These are phyloP conservation scores for Kluyveromyces marxianus DNA, from an alignment of 1,139 yeast species.

Conservation along the genomic window DNA sequence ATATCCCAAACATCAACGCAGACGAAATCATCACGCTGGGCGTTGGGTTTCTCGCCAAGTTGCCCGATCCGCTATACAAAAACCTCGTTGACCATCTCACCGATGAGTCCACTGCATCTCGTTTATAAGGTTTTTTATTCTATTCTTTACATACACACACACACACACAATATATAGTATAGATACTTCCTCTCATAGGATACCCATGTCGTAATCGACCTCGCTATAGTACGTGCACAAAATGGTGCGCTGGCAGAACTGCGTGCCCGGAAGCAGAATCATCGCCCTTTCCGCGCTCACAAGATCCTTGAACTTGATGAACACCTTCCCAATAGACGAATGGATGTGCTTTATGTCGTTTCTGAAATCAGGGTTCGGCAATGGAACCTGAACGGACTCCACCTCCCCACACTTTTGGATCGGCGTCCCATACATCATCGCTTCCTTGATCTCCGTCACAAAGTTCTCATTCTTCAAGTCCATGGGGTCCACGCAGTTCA, in stretches of 20 bases:
- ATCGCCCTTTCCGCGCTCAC: constrained; percentile 53
- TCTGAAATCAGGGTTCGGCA: constrained; percentile 48
- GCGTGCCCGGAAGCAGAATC: constrained; percentile 56
- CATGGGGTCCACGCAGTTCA: constrained; percentile 58
- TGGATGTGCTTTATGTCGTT: constrained; percentile 35
- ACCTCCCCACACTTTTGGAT: constrained; percentile 40
- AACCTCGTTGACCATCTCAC: constrained; percentile 65
- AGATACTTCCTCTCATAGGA: constrained; percentile 13
- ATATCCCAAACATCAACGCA: constrained; percentile 66
- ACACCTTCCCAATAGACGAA: constrained; percentile 63
- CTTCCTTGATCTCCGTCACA: constrained; percentile 44
- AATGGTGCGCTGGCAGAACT: constrained; percentile 63
- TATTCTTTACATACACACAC: too few relatives aligned
- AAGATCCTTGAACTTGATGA: constrained; percentile 51
- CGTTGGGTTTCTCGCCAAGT: constrained; percentile 68
- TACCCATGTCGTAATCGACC: constrained; percentile 41
- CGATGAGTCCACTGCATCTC: constrained; percentile 33
- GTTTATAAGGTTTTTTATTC: too few relatives aligned
- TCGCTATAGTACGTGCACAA: constrained; percentile 59
- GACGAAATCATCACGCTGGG: constrained; percentile 72
- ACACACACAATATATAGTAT: too few relatives aligned
- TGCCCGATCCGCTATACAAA: constrained; percentile 64
- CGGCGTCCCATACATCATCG: constrained; percentile 45
- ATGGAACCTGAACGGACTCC: constrained; percentile 52
- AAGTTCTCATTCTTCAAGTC: constrained; percentile 51